phyloP scores from a whole-genome alignment of 1,284 basidiomycete species.

The Cutaneotrichosporon sp. region DNA sequence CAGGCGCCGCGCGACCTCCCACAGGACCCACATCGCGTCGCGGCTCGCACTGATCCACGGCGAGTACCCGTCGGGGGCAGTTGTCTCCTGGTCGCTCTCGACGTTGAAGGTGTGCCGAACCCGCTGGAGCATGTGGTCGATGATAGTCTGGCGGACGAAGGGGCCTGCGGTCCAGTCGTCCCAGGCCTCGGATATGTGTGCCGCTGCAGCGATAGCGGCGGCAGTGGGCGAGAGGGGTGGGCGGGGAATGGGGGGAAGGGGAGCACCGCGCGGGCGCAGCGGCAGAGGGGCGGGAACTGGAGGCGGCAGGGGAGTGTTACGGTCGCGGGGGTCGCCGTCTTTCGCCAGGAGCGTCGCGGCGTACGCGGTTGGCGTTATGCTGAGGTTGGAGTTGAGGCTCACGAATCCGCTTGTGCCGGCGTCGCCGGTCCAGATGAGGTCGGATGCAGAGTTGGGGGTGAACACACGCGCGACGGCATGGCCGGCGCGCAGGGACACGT shows the following conservation, averaged over 20 bases:
- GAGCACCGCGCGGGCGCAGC: too few species aligned
- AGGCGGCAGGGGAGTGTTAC: too few species aligned
- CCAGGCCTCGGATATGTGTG: conserved; percentile 3
- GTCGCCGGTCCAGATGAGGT: conserved; percentile 23
- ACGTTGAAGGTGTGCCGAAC: conserved; percentile 17
- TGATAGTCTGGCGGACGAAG: conserved; percentile 24
- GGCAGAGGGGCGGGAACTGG: too few species aligned
- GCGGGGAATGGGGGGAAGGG: too few species aligned
- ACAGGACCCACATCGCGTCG: conserved; percentile 28
- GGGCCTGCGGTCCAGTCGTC: conserved; percentile 8
- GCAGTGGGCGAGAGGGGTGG: neutral
- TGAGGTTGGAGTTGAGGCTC: conserved; percentile 14
- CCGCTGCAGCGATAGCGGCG: neutral
- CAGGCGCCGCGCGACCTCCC: conserved; percentile 28
- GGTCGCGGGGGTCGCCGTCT: too few species aligned
- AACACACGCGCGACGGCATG: conserved; percentile 20
- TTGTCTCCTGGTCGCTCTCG: conserved; percentile 12
- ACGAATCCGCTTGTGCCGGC: conserved; percentile 17
- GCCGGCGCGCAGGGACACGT: neutral
- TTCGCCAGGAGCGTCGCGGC: neutral
- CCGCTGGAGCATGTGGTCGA: conserved; percentile 30
- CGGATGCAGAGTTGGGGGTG: conserved; percentile 12
- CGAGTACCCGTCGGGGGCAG: conserved; percentile 22
- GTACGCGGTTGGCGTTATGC: conserved; percentile 5
- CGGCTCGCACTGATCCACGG: conserved; percentile 28